Evolutionary conservation across 805 yeast genomes (phyloP).

Genomic region (Hemisphaericaspora nanyangensis): DNA sequence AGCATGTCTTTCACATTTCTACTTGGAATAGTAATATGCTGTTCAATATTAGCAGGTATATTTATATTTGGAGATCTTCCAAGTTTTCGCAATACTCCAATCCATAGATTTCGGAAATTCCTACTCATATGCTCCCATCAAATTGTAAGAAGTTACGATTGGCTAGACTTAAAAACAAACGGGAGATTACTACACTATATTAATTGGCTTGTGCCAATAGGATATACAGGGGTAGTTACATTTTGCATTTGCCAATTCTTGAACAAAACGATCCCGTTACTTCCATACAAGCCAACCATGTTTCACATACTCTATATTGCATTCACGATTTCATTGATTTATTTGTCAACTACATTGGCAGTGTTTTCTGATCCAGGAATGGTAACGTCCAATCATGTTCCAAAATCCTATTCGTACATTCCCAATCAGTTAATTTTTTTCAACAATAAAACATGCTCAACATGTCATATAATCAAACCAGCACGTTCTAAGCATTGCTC

Average conservation of each 20-base stretch:
- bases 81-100: constrained; percentile 27
- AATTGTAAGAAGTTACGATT: constrained; percentile 1
- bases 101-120: constrained; percentile 20
- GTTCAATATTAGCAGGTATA: constrained; percentile 18
- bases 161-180: constrained; percentile 4
- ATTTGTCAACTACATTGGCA: constrained; percentile 34
- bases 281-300: constrained; percentile 3
- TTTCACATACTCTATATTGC: constrained; percentile 20
- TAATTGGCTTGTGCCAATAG: constrained; percentile 45
- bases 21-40: constrained; percentile 6
- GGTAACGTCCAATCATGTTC: constrained; percentile 18
- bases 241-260: constrained; percentile 31
- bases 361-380: constrained; percentile 44
- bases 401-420: constrained; percentile 1
- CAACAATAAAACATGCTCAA: constrained; percentile 41
- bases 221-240: constrained; percentile 35
- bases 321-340: constrained; percentile 28
- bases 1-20: constrained; percentile 7
- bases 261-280: constrained; percentile 18
- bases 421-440: constrained; percentile 53
- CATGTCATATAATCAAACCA: constrained; percentile 47
- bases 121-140: not conserved
- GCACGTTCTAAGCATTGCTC: constrained; percentile 65
- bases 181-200: constrained; percentile 12
- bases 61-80: constrained; percentile 51